Evolutionary conservation across 768 basidiomycete genomes (phyloP), one percentile per base, ranked within the genome.

Genomic region (Pleurotus ostreatus): DNA sequence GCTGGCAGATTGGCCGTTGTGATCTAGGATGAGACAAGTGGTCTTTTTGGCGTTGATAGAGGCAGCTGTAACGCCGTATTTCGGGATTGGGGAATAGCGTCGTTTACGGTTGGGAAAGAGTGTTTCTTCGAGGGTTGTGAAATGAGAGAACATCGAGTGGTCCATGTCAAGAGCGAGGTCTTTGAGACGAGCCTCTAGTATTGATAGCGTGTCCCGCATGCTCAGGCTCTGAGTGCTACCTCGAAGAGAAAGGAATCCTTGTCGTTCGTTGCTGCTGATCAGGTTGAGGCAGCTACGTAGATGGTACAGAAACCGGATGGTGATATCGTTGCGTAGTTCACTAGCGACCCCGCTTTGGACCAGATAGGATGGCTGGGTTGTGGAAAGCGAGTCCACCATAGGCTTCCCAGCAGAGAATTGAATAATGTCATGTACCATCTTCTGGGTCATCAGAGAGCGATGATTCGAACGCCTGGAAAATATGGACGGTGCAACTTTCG

Each of bases 331-430:
- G 22, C 94, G 88, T 48, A 92, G 66, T 37, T 75, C 66, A 46
- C 87, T 80, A 6, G 90, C 87, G 7, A 77, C 68, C 4, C 92
- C 92, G 45, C 77, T 81, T 65, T 91, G 91, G 22, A 94, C 82
- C 34, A 95, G 78, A 65, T 83, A 92, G 2, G 92, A 93, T 5
- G 91, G 89, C 47, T 93, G 90, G 26, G 85, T 90, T 30, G 89
- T 83, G 18, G 92, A 93, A 12, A 92, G 74, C 6, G 90, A 88
- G 65, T 94, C 89, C 5, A 89, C 75, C 25, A 83, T 70, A 2
- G 81, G 65, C 20, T 76, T 70, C 26, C 79, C 70, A 25, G 72
- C 70, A n/a, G 85, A 83, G 51, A 71, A 71, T 56, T 70, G 65
- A 49, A 90, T 72, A 48, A 88, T 76, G 43, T 72, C 70, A 48